Percentiles rank a stretch among this genome's conserved stretches.
Conservation (phyloP, 192 early-diverging fungal genomes). For the Coemansia sp. region DNA sequence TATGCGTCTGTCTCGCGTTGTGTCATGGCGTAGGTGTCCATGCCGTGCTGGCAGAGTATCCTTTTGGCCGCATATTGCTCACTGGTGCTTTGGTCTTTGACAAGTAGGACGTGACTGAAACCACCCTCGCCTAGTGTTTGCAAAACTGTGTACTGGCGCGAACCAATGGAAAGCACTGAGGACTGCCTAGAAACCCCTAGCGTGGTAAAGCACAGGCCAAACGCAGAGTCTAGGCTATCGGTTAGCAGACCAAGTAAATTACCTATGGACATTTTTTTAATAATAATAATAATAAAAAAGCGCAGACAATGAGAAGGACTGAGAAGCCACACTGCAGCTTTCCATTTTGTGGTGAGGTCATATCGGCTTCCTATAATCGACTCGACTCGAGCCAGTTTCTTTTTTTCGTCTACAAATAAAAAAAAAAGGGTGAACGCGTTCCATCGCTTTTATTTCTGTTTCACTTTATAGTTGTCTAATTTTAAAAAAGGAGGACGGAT, state of each 20-base stretch:
- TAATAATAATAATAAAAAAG: background rate
- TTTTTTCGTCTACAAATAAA: background rate
- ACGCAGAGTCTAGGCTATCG: background rate
- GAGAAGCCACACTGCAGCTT: too few relatives aligned
- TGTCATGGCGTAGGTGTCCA: slow-evolving; percentile 60
- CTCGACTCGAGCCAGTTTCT: background rate
- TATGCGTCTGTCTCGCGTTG: slow-evolving; percentile 70
- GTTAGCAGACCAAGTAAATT: background rate
- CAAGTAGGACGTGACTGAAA: slow-evolving; percentile 69
- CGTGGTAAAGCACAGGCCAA: background rate
- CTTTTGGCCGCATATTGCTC: slow-evolving; percentile 65
- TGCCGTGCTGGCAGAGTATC: slow-evolving; percentile 62
- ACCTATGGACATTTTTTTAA: background rate
- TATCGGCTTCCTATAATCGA: background rate
- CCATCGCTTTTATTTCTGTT: slow-evolving; percentile 1
- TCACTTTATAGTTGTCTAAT: background rate
- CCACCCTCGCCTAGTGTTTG: slow-evolving; percentile 71
- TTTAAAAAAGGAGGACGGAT: background rate
- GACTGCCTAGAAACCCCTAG: background rate
- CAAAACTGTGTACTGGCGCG: slow-evolving; percentile 58
- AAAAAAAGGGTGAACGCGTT: background rate
- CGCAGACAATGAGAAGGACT: too few relatives aligned
- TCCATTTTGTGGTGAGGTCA: background rate
- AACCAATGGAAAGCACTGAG: slow-evolving; percentile 58
- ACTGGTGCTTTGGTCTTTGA: slow-evolving; percentile 52